Evolutionary conservation across 2,329 filamentous ascomycete species (phyloP).

Genomic region (Remersonia thermophila): DNA sequence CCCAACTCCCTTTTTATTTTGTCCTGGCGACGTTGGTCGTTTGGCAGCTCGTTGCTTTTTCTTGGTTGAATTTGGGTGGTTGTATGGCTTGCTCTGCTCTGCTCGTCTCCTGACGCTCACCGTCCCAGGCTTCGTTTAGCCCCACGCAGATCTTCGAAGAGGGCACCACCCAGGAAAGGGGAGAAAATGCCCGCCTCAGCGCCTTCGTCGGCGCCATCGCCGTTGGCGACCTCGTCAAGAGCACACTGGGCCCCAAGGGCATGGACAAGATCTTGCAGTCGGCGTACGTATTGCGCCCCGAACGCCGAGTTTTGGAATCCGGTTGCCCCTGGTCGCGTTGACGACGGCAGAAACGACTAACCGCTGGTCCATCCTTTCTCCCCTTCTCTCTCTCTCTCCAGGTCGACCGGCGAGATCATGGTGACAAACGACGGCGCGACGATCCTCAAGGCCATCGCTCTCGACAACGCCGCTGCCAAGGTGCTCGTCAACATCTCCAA

Average conservation of each 20-base stretch:
- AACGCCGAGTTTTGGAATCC: no score
- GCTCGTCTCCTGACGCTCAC: slow-evolving; percentile 4
- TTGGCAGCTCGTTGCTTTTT: not conserved
- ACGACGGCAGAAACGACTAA: no score
- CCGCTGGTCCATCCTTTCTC: no score
- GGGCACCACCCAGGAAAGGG: slow-evolving; percentile 94
- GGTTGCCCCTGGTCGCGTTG: no score
- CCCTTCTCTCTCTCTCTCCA: no score
- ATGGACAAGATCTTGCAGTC: slow-evolving; percentile 99
- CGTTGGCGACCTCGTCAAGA: slow-evolving; percentile 94
- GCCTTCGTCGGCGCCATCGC: slow-evolving; percentile 97
- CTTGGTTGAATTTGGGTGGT: not conserved
- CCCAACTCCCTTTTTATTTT: not conserved
- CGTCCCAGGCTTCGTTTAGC: slow-evolving; percentile 49
- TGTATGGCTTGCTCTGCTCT: not conserved
- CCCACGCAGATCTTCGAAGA: slow-evolving; percentile 97
- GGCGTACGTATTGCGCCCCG: slow-evolving; percentile 48
- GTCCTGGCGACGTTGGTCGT: no score
- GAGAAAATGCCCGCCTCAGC: slow-evolving; percentile 96
- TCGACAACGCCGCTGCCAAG: slow-evolving; percentile 97
- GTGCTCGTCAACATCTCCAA: slow-evolving; percentile 99
- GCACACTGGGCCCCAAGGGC: slow-evolving; percentile 89
- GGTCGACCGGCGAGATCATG: slow-evolving; percentile 92
- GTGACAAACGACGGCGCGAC: slow-evolving; percentile 98
- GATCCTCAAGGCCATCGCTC: slow-evolving; percentile 93